Evolutionary conservation across 768 basidiomycete species (phyloP), one percentile per base, ranked within the genome.

Genomic region (Goffeauzyma gilvescens): DNA sequence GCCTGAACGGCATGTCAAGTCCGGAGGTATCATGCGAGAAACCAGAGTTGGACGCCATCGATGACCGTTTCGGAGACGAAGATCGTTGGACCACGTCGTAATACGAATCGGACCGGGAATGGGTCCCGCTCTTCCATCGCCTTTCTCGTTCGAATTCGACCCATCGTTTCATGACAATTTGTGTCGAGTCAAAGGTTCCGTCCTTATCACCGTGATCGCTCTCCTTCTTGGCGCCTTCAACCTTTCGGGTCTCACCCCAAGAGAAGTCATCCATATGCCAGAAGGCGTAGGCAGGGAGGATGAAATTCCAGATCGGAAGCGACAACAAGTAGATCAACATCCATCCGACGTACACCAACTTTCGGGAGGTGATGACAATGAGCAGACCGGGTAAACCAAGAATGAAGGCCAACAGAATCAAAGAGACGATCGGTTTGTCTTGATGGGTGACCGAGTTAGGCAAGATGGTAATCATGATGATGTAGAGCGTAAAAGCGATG

Each of bases 151-250:
- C 93, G 61, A 93, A 96, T 65, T 96, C 93, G 14, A 76, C 86
- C 90, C 90, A 98, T 30, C 85, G 75, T 71, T 96, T 96, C 93
- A 96, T 95, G 26, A 90, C 81, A 53, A 98, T 96, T 65, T 89
- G 78, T 33, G 76, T 73, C 22, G 87, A 90, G 67, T 98, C 90
- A 55, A 98, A 98, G 60, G 82, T 82, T 60, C 93, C 93, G 49
- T 90, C 85, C 68, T 96, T 98, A 60, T 86, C 89, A 9, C 81
- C 82, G 54, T 85, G 81, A 44, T 72, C 64, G 17, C 44, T 72
- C 27, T 66, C 72, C 32, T 71, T 74, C 53, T 72, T 75, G 55
- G 79, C 81, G 7, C 86, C 86, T 23, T 73, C 70, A 40, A 73
- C 66, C 65, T 75, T 78, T 48, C 93, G 72, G 26, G 93, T 96